Evolutionary conservation across 2,329 filamentous ascomycete genomes (phyloP), one percentile per base, ranked within the genome.

Genomic region (Arthroderma sp.): DNA sequence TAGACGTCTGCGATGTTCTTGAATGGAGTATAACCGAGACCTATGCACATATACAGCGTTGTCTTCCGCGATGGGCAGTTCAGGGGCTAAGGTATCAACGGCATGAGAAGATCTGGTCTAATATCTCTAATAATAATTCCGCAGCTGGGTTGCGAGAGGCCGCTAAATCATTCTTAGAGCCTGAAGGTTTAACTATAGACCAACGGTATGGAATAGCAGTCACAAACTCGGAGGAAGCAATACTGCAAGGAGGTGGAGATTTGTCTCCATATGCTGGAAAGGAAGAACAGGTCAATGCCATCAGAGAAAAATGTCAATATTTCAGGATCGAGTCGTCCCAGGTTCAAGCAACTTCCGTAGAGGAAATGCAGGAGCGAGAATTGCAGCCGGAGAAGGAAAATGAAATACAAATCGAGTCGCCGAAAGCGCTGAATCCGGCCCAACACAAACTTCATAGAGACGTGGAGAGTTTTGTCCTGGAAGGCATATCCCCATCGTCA

Each of bases 351-450:
- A 29, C 38, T 28, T 10, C 38, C 29, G 8, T 83, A n/a, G 65
- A 75, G 2, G 78, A 84, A 53, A 80, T 85, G 46, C 78, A 85
- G 50, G 81, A 85, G 54, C 68, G 80, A 10, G 40, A 56, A 37
- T 61, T 85, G 0, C 66, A 74, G 0, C 76, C 76, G 0, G 80
- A 86, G 48, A 69, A 74, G 0, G 75, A 85, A 50, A 62, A 72
- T 30, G 76, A 85, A 53, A 62, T 69, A 2, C 62, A 82, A 40
- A 51, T 75, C 0, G 65, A 80, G 50, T 66, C 62, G 1, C 73
- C 77, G 0, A 53, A 55, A 0, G 46, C 59, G 0, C 61, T 64
- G 1, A 30, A 52, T 1, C 65, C 77, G 0, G 53, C 48, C 0
- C 1, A 6, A 0, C 73, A 80, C 37, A 1, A 0, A 0, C 7